phyloP scores from a whole-genome alignment of 768 basidiomycete genomes.

The Gymnopilus junonius region DNA sequence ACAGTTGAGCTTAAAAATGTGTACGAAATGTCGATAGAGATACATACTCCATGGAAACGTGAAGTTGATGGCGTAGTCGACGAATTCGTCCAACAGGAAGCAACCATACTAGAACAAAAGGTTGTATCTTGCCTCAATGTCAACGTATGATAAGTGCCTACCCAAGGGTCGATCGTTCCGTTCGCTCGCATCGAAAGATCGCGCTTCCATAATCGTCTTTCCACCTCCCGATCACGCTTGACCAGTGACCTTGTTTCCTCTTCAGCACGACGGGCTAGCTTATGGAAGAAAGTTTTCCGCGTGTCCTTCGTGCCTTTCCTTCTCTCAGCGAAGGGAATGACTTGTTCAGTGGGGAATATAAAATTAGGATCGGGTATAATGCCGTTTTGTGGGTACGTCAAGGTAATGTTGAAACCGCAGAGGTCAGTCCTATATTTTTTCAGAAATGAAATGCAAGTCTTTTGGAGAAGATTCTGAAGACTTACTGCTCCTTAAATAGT shows the following conservation, averaged over 20 bases:
- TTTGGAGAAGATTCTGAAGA: slow-evolving; percentile 4
- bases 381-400: slow-evolving; percentile 69
- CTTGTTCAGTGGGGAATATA: slow-evolving; percentile 36
- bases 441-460: neutral
- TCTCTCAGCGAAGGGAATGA: slow-evolving; percentile 34
- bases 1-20: neutral
- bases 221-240: slow-evolving; percentile 27
- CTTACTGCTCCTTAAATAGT: slow-evolving; percentile 72
- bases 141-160: slow-evolving; percentile 21
- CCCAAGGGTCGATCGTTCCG: slow-evolving; percentile 61
- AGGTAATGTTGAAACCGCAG: slow-evolving; percentile 68
- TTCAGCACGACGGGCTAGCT: slow-evolving; percentile 21
- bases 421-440: slow-evolving; percentile 43
- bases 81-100: slow-evolving; percentile 62
- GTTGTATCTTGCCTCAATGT: neutral
- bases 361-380: slow-evolving; percentile 50
- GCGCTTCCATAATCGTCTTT: slow-evolving; percentile 45
- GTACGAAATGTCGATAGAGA: neutral
- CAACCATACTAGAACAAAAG: slow-evolving; percentile 57
- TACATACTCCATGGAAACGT: slow-evolving; percentile 65
- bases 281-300: slow-evolving; percentile 24
- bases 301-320: slow-evolving; percentile 29
- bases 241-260: slow-evolving; percentile 19
- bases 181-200: slow-evolving; percentile 52
- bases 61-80: slow-evolving; percentile 76